Base-by-base conservation (phyloP, 2,329 filamentous ascomycete species). In the Aspergillus fumigatiaffinis region DNA sequence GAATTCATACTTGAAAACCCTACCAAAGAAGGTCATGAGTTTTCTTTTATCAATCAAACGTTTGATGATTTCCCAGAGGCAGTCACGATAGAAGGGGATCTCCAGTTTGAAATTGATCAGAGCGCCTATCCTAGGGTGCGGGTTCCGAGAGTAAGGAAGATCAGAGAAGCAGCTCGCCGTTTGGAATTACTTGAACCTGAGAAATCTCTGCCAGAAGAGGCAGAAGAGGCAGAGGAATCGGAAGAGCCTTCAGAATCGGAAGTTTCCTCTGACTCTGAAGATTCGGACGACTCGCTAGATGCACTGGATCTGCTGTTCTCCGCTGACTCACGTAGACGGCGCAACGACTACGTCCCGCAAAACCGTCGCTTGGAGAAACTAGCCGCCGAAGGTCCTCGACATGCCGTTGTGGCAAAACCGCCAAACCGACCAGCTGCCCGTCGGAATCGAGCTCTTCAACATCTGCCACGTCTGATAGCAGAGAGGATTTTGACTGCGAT, bases 401-500 rank as follows among this genome's bases (percentile, higher is more conserved):
- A 56, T 2, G 51, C 14, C 6, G 53, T 49, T 29, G 44, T 47
- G 4, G 49, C 58, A 7, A 42, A 47, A 23, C 3, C 51, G 9
- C 42, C 62, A 10, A 52, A 60, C 41, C 63, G 64, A 17, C 62
- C 63, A 44, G 57, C 59, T 4, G 29, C 57, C 28, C 67, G 70
- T 25, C 66, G 71, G 3, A 65, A 60, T 35, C 66, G 67, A 9
- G 46, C 62, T 52, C 26, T 60, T 10, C 61, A 58, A 14, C 52
- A 64, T n/a, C 42, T 77, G 14, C 60, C 73, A 5, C 61, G 63
- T 3, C 57, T 63, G 5, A 54, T 73, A 7, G 56, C 68, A 20
- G 70, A 73, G 23, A 76, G 69, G 32, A 63, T 80, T 29, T 72
- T 74, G 56, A 67, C 73, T 38, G 75, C 77, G 9, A 75, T 81